phyloP scores from a whole-genome alignment of 1,139 yeast species.

The Pichia sp. region DNA sequence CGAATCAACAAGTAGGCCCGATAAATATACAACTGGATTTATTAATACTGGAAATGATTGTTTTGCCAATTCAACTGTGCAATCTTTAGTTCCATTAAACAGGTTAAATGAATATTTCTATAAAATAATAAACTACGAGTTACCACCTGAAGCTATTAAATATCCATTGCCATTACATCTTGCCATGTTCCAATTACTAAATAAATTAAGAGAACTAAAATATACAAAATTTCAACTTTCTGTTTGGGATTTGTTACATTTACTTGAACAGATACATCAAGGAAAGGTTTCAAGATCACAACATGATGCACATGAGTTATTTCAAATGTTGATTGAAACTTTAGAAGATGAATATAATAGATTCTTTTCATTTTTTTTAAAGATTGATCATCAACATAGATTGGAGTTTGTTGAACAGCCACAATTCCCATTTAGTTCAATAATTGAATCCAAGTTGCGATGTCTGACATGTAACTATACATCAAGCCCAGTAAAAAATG shows the following conservation, averaged over 20 bases:
- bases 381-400: conserved; percentile 10
- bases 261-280: conserved; percentile 68
- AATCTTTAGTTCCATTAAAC: conserved; percentile 72
- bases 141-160: conserved; percentile 9
- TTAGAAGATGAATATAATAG: conserved; percentile 58
- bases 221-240: conserved; percentile 50
- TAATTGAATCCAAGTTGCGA: conserved; percentile 55
- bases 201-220: conserved; percentile 59
- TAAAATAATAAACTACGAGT: conserved; percentile 23
- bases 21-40: conserved; percentile 73
- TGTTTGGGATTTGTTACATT: conserved; percentile 73
- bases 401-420: conserved; percentile 32
- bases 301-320: conserved; percentile 91
- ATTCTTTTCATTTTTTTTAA: conserved; percentile 34
- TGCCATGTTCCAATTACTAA: conserved; percentile 49
- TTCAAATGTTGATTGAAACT: conserved; percentile 74
- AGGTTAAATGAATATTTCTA: conserved; percentile 57
- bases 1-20: conserved; percentile 34
- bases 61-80: conserved; percentile 86
- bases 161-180: conserved; percentile 45
- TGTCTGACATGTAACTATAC: conserved; percentile 62
- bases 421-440: conserved; percentile 69
- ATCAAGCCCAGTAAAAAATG: conserved; percentile 54
- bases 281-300: conserved; percentile 75
- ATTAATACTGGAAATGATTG: conserved; percentile 82